A percentile compares a stretch with the other conserved stretches of the same genome.
These are phyloP conservation scores for Globisporangium splendens DNA, from an alignment of 352 stramenopile species.

Conservation along the genomic window DNA sequence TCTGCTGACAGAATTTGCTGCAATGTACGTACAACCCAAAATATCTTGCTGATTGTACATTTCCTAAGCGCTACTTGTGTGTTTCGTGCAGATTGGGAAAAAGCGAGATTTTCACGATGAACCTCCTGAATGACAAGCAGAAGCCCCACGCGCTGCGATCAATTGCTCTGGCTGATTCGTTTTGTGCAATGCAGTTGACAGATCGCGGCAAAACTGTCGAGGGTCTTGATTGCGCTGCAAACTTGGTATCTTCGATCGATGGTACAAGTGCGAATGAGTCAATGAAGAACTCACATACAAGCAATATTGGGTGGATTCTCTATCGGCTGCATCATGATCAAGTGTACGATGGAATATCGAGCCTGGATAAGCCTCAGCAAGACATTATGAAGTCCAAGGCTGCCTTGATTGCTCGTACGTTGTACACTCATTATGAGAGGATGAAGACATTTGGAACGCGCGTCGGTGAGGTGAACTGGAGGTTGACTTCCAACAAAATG, in stretches of 20 bases:
- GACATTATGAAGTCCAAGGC: neutral
- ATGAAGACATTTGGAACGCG: neutral
- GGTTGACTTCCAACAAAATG: conserved; percentile 2
- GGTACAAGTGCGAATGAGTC: neutral
- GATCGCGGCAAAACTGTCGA: neutral
- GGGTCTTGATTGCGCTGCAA: conserved; percentile 8
- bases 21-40: conserved; percentile 14
- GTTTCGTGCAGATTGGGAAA: conserved; percentile 8
- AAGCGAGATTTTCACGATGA: conserved; percentile 1
- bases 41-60: neutral
- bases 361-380: neutral
- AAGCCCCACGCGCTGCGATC: conserved; percentile 7
- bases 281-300: conserved; percentile 2
- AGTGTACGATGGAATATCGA: neutral
- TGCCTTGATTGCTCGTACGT: neutral
- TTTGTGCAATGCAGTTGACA: conserved; percentile 2
- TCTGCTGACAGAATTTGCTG: conserved; percentile 12
- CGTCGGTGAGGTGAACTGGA: neutral
- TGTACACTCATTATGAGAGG: conserved; percentile 9
- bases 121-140: conserved; percentile 7
- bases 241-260: conserved; percentile 7
- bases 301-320: conserved; percentile 15
- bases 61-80: conserved; percentile 1
- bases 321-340: conserved; percentile 11
- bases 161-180: conserved; percentile 15